These are phyloP conservation scores for Mucor mucedo DNA, from an alignment of 371 early-diverging fungal species.

Conservation along the genomic window DNA sequence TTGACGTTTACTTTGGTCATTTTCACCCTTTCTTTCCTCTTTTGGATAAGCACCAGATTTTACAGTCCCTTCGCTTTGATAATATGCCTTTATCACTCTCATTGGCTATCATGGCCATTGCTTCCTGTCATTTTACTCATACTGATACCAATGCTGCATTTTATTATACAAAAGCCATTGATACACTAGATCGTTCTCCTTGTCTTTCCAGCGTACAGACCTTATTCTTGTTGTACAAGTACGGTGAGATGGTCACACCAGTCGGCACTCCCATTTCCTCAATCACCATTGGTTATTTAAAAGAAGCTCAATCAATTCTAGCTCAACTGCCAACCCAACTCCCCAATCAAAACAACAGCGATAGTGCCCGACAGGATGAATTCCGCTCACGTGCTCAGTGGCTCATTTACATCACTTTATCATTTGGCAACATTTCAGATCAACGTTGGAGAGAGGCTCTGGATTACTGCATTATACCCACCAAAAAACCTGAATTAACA, in stretches of 20 bases:
- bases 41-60: constrained; percentile 23
- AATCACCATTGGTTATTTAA: constrained; percentile 14
- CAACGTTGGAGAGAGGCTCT: constrained; percentile 12
- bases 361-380: constrained; percentile 3
- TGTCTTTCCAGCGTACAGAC: constrained; percentile 18
- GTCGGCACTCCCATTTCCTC: constrained; percentile 20
- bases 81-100: constrained; percentile 8
- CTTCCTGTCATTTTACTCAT: constrained; percentile 5
- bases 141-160: background rate
- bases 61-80: constrained; percentile 6
- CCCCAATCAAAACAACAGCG: background rate
- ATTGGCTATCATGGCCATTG: constrained; percentile 21
- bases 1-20: constrained; percentile 65
- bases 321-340: constrained; percentile 1
- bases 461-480: constrained; percentile 2
- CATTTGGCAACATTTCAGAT: constrained; percentile 25
- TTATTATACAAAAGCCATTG: constrained; percentile 11
- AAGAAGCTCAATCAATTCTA: constrained; percentile 20
- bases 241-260: constrained; percentile 29
- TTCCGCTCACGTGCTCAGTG: constrained; percentile 25
- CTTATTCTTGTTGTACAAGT: constrained; percentile 33
- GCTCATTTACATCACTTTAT: constrained; percentile 25
- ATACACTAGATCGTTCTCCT: constrained; percentile 12
- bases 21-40: constrained; percentile 71
- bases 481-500: constrained; percentile 18